Percentiles rank a stretch among this genome's conserved stretches.
These are phyloP conservation scores for Thermoascus crustaceus DNA, from an alignment of 2,329 filamentous ascomycete genomes.

Conservation along the genomic window DNA sequence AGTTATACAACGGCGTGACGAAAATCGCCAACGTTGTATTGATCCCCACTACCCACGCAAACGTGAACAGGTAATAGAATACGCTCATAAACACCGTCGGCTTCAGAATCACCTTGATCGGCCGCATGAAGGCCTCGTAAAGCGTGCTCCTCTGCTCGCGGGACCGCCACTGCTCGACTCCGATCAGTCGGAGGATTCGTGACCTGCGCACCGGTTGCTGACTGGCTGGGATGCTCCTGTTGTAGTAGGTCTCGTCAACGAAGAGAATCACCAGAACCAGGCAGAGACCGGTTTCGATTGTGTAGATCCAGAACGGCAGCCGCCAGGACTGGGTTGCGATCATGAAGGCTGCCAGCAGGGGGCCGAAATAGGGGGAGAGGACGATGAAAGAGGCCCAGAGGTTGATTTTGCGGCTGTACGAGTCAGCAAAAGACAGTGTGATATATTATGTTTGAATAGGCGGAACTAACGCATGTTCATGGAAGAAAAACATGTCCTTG, in stretches of 20 bases:
- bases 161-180: slow-evolving; percentile 24
- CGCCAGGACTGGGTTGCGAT: slow-evolving; percentile 28
- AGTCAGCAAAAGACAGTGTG: background rate
- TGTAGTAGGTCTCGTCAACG: slow-evolving; percentile 33
- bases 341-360: slow-evolving; percentile 30
- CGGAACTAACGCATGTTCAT: slow-evolving; percentile 23
- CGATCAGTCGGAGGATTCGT: slow-evolving; percentile 23
- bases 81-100: slow-evolving; percentile 27
- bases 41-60: slow-evolving; percentile 42
- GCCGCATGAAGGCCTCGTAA: slow-evolving; percentile 27
- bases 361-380: slow-evolving; percentile 25
- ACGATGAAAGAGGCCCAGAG: slow-evolving; percentile 31
- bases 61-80: slow-evolving; percentile 34
- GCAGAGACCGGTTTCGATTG: slow-evolving; percentile 25
- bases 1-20: slow-evolving; percentile 43
- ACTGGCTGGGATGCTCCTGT: slow-evolving; percentile 22
- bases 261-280: slow-evolving; percentile 25
- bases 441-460: background rate
- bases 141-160: slow-evolving; percentile 24
- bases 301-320: slow-evolving; percentile 29
- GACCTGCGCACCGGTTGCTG: slow-evolving; percentile 25
- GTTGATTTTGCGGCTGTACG: slow-evolving; percentile 27
- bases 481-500: slow-evolving; percentile 36
- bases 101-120: slow-evolving; percentile 30
- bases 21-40: slow-evolving; percentile 50